Conservation (phyloP, 2,329 filamentous ascomycete species). For the Penicillium aurantiogriseum region DNA sequence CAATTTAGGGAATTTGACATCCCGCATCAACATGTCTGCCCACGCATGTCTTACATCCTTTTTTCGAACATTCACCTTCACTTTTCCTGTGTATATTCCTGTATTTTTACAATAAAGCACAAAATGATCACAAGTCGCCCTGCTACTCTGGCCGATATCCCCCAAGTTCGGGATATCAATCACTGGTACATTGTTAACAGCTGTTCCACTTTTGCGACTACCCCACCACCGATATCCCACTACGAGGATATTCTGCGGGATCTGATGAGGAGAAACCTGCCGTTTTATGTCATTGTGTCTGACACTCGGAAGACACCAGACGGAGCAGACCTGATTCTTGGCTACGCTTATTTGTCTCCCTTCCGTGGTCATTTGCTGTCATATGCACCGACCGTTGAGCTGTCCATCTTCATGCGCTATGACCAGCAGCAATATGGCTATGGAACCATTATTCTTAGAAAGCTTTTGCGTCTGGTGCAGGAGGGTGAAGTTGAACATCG, state of each 20-base stretch:
- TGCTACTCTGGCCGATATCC: conserved; percentile 33
- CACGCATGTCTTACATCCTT: neutral
- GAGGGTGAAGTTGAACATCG: conserved; percentile 16
- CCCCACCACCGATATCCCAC: conserved; percentile 29
- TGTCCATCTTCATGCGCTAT: conserved; percentile 41
- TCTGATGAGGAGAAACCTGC: conserved; percentile 28
- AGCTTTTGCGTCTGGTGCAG: conserved; percentile 30
- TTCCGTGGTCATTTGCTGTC: conserved; percentile 38
- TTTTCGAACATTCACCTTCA: neutral
- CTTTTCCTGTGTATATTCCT: neutral
- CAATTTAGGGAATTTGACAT: neutral
- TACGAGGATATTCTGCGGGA: conserved; percentile 30
- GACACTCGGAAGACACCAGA: conserved; percentile 12
- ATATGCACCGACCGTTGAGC: conserved; percentile 43
- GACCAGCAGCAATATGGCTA: conserved; percentile 32
- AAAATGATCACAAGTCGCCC: conserved; percentile 29
- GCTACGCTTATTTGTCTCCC: conserved; percentile 37
- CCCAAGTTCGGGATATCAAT: conserved; percentile 36
- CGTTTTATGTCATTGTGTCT: conserved; percentile 39
- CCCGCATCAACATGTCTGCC: neutral
- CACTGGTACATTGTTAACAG: conserved; percentile 40
- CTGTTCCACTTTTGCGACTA: conserved; percentile 33
- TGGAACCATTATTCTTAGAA: conserved; percentile 33
- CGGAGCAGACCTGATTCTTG: conserved; percentile 24
- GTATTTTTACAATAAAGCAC: neutral